Evolutionary conservation across 2,329 filamentous ascomycete species (phyloP).

Genomic region (Ophiostoma piceae): DNA sequence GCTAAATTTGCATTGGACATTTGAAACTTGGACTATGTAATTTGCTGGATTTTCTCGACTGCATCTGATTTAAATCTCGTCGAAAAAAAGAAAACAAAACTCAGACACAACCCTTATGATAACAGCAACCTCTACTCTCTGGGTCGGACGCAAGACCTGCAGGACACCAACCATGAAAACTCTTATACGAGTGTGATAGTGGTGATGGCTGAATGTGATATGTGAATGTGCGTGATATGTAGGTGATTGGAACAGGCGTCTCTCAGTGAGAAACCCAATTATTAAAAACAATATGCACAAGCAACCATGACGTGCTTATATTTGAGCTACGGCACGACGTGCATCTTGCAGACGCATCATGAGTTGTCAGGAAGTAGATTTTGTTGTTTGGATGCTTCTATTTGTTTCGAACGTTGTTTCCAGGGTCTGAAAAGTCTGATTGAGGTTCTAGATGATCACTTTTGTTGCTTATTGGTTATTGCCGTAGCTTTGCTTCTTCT

Average conservation of each 20-base stretch:
- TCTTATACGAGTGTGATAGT: conserved; percentile 6
- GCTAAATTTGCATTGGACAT: too few species aligned
- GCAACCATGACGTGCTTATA: conserved; percentile 9
- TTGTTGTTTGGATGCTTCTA: neutral
- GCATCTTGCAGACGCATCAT: conserved; percentile 15
- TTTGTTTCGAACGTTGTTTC: neutral
- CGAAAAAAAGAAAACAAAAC: neutral
- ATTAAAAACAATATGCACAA: neutral
- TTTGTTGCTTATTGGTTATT: too few species aligned
- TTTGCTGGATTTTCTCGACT: neutral
- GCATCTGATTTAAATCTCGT: neutral
- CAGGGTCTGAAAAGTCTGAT: neutral
- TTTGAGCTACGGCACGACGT: conserved; percentile 8
- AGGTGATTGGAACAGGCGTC: neutral
- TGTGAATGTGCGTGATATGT: conserved; percentile 2
- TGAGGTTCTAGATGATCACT: neutral
- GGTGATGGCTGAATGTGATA: neutral
- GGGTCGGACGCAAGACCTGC: neutral
- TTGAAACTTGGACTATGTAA: too few species aligned
- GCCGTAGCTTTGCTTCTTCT: neutral
- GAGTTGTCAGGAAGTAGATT: conserved; percentile 13
- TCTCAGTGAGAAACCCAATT: too few species aligned
- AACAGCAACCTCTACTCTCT: neutral
- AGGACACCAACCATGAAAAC: neutral
- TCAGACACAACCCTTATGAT: neutral